Evolutionary conservation across 176 grass and related monocot species (phyloP), one percentile per base, ranked within the genome.

Genomic region (Carex myosuroides): DNA sequence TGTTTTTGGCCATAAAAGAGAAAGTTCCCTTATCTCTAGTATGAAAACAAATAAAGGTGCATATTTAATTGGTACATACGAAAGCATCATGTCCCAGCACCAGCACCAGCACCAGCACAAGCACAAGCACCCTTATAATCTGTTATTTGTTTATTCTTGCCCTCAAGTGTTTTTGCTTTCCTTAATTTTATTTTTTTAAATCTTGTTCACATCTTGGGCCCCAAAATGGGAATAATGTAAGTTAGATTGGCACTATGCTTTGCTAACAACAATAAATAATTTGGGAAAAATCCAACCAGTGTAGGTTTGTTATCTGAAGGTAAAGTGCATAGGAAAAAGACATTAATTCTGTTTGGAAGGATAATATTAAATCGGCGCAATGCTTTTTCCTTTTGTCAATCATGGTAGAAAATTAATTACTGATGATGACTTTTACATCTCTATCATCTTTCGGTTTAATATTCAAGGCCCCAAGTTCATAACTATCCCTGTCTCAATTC

Each of bases 341-440:
- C 20, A 39, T 69, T 74, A 11, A 74, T 53, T 11, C 70, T 73
- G 22, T 53, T 11, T 29, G 18, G 70, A 74, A 52, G 42, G 70
- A 74, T 74, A 74, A 73, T 39, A 74, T 74, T 74, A n/a, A n/a
- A n/a, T 74, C 70, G 44, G 70, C 44, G 44, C 70, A 53, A 11
- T 53, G 37, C 41, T 4, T 48, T 50, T 74, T 4, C 12, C 12
- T 53, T 74, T 74, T 53, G 70, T 74, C 70, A 74, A 52, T 52
- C 21, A 22, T 21, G 18, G 69, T 48, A 22, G n/a, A 20, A 20
- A 44, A 48, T 52, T 39, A 39, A 6, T 39, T 22, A 73, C 70
- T 3, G 42, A 46, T 12, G 17, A 13, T 11, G 41, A 10, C 35
- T 46, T 18, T 72, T 18, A 46, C 69, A 72, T 72, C 69, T 72